phyloP scores from a whole-genome alignment of 2,329 filamentous ascomycete species.

The Penicillium sp. region DNA sequence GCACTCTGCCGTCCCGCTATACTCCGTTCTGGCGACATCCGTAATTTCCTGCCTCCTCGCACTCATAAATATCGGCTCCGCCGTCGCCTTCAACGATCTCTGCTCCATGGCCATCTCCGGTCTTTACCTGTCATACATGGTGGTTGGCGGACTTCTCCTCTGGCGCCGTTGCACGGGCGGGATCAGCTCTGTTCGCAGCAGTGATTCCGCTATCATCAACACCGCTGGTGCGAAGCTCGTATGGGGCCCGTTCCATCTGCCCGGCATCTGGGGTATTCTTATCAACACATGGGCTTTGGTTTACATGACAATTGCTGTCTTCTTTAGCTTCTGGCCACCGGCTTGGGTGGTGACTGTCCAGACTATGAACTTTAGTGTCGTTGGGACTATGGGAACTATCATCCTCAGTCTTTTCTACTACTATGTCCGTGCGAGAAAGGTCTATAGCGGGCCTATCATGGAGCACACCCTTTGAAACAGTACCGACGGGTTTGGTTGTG shows the following conservation, averaged over 20 bases:
- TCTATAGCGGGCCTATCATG: constrained; percentile 33
- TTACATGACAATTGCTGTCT: constrained; percentile 47
- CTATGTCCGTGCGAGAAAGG: constrained; percentile 29
- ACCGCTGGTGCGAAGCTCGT: constrained; percentile 25
- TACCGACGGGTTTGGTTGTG: too few relatives aligned
- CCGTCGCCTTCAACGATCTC: constrained; percentile 32
- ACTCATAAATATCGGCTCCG: constrained; percentile 33
- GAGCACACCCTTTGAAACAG: constrained; percentile 4
- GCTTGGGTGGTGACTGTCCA: constrained; percentile 32
- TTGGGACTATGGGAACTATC: constrained; percentile 43
- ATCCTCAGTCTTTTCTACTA: constrained; percentile 43
- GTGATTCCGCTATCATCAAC: constrained; percentile 21
- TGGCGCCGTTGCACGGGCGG: constrained; percentile 24
- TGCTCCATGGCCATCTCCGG: constrained; percentile 33
- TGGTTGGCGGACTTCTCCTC: constrained; percentile 25
- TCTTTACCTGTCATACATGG: constrained; percentile 31
- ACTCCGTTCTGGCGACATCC: constrained; percentile 25
- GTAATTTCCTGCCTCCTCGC: constrained; percentile 28
- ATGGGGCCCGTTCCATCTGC: constrained; percentile 30
- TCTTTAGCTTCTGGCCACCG: constrained; percentile 51
- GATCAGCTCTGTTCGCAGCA: constrained; percentile 15
- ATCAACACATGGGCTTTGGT: constrained; percentile 45
- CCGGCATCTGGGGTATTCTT: constrained; percentile 36
- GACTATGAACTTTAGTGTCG: constrained; percentile 48
- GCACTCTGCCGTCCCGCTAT: constrained; percentile 24